phyloP scores from a whole-genome alignment of 2,329 filamentous ascomycete genomes.

The Penicillium italicum region DNA sequence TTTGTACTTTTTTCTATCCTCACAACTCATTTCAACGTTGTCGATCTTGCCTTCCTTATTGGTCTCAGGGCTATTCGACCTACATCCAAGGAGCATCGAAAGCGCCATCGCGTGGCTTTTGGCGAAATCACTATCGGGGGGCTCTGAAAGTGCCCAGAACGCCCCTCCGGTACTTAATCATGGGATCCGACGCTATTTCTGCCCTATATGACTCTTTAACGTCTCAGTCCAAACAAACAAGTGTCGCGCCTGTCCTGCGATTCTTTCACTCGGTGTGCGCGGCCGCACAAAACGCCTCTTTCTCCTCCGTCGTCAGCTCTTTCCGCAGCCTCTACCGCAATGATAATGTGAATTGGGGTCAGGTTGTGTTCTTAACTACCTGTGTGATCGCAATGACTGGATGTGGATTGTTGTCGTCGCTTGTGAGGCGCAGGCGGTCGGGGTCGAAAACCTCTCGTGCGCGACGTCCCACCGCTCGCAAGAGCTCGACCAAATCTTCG shows the following conservation, averaged over 20 bases:
- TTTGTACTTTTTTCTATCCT: constrained; percentile 7
- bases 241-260: constrained; percentile 15
- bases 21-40: constrained; percentile 20
- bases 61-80: constrained; percentile 8
- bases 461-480: constrained; percentile 12
- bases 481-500: constrained; percentile 25
- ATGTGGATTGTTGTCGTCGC: constrained; percentile 33
- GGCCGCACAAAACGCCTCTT: constrained; percentile 17
- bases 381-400: constrained; percentile 37
- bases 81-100: constrained; percentile 16
- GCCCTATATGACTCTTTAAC: constrained; percentile 15
- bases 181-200: constrained; percentile 16
- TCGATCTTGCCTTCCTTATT: constrained; percentile 19
- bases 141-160: constrained; percentile 12
- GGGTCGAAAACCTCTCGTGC: constrained; percentile 12
- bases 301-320: constrained; percentile 18
- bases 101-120: constrained; percentile 17
- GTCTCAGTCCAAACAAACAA: constrained; percentile 8
- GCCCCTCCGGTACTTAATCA: constrained; percentile 18
- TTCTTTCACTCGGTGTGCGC: constrained; percentile 22
- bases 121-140: constrained; percentile 10
- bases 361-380: constrained; percentile 31
- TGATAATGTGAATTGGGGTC: constrained; percentile 31
- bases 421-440: constrained; percentile 25
- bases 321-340: constrained; percentile 23